phyloP scores from a whole-genome alignment of 2,329 filamentous ascomycete species.

The Chrysoporthe deuterocubensis region DNA sequence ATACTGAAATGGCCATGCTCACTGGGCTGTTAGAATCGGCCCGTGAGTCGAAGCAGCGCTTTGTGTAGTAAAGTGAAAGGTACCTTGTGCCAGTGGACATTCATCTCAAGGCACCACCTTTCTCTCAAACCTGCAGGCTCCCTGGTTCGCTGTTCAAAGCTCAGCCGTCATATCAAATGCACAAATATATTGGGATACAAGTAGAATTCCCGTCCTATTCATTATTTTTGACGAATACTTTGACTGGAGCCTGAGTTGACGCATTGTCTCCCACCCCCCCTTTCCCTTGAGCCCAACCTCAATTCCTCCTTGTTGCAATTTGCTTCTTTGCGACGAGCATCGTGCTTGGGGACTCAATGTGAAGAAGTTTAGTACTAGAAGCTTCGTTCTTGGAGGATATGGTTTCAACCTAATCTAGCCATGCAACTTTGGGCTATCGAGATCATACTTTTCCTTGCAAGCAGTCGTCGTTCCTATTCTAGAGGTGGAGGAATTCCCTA shows the following conservation, averaged over 20 bases:
- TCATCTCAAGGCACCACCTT: neutral
- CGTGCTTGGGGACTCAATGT: too few relatives aligned
- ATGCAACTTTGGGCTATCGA: too few relatives aligned
- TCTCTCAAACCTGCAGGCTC: neutral
- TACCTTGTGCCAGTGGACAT: neutral
- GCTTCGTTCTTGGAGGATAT: too few relatives aligned
- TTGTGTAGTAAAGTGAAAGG: neutral
- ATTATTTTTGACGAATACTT: neutral
- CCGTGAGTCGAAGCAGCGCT: neutral
- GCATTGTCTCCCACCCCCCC: neutral
- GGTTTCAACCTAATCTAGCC: too few relatives aligned
- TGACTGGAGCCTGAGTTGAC: neutral
- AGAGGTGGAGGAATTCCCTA: neutral
- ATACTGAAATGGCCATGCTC: neutral
- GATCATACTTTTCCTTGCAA: too few relatives aligned
- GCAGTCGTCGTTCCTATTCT: neutral
- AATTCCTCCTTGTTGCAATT: too few relatives aligned
- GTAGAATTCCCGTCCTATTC: neutral
- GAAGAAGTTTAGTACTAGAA: too few relatives aligned
- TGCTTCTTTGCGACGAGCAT: too few relatives aligned
- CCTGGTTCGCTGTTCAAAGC: neutral
- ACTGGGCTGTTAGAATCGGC: too few relatives aligned
- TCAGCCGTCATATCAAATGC: neutral
- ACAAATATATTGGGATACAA: neutral
- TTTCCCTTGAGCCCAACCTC: too few relatives aligned